Percentiles rank a stretch among this genome's conserved stretches.
Conservation (phyloP, 2,329 filamentous ascomycete genomes). For the Colletotrichum noveboracense region DNA sequence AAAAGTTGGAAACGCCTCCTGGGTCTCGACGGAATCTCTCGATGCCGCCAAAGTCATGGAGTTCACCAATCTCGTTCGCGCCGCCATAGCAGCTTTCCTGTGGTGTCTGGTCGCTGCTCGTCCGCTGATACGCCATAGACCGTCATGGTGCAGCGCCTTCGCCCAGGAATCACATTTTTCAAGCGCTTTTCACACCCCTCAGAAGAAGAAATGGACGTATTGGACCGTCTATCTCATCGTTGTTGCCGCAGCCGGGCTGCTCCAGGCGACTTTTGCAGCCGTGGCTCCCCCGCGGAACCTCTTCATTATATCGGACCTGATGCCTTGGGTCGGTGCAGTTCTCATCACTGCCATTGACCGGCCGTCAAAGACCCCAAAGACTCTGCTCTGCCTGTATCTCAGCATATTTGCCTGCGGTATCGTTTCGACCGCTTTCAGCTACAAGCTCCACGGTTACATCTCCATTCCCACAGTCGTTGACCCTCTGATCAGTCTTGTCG, state of each 20-base stretch:
- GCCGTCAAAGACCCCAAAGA: slow-evolving; percentile 46
- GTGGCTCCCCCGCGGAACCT: slow-evolving; percentile 31
- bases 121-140: slow-evolving; percentile 32
- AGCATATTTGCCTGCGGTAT: slow-evolving; percentile 36
- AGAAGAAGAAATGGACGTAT: slow-evolving; percentile 38
- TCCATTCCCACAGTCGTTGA: slow-evolving; percentile 29
- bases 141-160: slow-evolving; percentile 48
- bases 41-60: background rate
- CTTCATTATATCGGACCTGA: slow-evolving; percentile 35
- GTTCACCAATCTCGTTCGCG: slow-evolving; percentile 28
- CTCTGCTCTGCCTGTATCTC: slow-evolving; percentile 43
- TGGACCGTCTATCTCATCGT: slow-evolving; percentile 42
- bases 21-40: background rate
- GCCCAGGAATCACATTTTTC: slow-evolving; percentile 40
- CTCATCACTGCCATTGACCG: slow-evolving; percentile 42
- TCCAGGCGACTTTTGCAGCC: slow-evolving; percentile 34
- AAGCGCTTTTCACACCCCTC: slow-evolving; percentile 1
- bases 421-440: slow-evolving; percentile 30
- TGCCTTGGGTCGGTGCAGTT: slow-evolving; percentile 43
- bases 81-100: slow-evolving; percentile 32
- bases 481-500: slow-evolving; percentile 26
- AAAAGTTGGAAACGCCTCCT: background rate
- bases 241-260: slow-evolving; percentile 38
- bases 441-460: slow-evolving; percentile 15
- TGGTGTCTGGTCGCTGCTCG: slow-evolving; percentile 32